Conservation (phyloP, 805 yeast genomes). For the Myxozyma udenii region DNA sequence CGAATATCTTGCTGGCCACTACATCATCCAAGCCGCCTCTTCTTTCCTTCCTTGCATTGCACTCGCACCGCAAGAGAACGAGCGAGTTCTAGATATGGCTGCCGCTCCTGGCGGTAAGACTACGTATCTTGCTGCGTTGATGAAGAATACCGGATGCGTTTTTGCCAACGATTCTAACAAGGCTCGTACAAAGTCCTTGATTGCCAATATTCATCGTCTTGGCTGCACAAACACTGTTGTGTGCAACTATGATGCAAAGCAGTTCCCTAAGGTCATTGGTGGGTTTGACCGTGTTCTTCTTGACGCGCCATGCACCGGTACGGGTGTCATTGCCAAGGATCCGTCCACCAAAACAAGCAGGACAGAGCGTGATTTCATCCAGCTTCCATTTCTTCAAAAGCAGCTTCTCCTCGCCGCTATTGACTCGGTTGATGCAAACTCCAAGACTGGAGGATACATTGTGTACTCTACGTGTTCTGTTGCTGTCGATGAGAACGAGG, state of each 20-base stretch:
- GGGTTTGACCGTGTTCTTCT: conserved; percentile 92
- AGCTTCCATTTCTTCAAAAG: conserved; percentile 94
- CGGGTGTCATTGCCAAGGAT: conserved; percentile 98
- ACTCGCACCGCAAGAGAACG: conserved; percentile 92
- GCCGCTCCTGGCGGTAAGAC: conserved; percentile 99
- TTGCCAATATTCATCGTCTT: conserved; percentile 94
- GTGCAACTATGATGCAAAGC: conserved; percentile 96
- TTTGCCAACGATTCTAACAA: conserved; percentile 97
- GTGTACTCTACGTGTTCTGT: conserved; percentile 98
- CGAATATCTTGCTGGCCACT: conserved; percentile 96
- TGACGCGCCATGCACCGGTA: conserved; percentile 99
- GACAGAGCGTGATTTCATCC: conserved; percentile 93
- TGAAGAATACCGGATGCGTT: conserved; percentile 97
- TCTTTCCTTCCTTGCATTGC: conserved; percentile 98
- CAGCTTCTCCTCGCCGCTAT: conserved; percentile 91
- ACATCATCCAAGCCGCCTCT: conserved; percentile 96
- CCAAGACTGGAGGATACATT: conserved; percentile 86
- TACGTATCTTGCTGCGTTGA: conserved; percentile 87
- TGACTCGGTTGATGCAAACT: conserved; percentile 92
- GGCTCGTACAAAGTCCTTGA: conserved; percentile 90
- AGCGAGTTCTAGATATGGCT: conserved; percentile 96
- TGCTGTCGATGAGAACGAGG: conserved; percentile 96
- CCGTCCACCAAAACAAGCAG: conserved; percentile 89
- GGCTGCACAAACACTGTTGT: conserved; percentile 97
- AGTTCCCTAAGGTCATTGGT: conserved; percentile 96